Evolutionary conservation across 2,329 filamentous ascomycete genomes (phyloP), one percentile per base, ranked within the genome.

Genomic region (Aspergillus cejpii): DNA sequence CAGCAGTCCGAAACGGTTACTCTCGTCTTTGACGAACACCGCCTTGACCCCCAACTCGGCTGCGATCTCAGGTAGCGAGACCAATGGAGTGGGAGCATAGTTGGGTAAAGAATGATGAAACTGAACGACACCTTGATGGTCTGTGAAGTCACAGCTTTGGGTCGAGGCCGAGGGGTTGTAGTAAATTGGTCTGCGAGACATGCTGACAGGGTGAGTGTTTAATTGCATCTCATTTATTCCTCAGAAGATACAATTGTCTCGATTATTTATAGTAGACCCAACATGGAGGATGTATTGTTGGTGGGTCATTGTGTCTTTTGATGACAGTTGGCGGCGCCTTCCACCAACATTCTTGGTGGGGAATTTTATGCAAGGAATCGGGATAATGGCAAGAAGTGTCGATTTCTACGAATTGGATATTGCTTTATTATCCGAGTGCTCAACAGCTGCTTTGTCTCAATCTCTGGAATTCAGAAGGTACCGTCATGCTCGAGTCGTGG

Each of bases 1-100:
- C 0, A 84, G 83, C 1, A 90, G 71, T 0, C 81, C 81, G 28
- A 87, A 78, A 4, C 85, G 76, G 42, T 67, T 71, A 21, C 77
- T 80, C 62, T 91, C 85, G 55, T 89, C 79, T 58, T 91, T 91
- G 51, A 89, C 57, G 28, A 81, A 73, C 3, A 90, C 70, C 4
- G 73, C 67, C 0, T 66, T 64, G 8, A 87, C 66, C 0, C 76
- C 76, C 0, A 88, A 62, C 11, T 81, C 72, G 2, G 67, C 53
- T 0, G 84, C 82, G 1, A 87, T 51, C 0, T 65, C 55, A 0
- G 73, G 67, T 0, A 88, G 68, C 0, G 68, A 52, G 6, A 75
- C 60, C 0, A 88, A 69, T 2, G 74, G 73, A 0, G 82, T 85
- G 6, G 66, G 63, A 4, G 65, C 58, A 56, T 82, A 85, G 29